Conservation (phyloP, 225 moss, liverwort and hornwort species). For the Anthoceros angustus region DNA sequence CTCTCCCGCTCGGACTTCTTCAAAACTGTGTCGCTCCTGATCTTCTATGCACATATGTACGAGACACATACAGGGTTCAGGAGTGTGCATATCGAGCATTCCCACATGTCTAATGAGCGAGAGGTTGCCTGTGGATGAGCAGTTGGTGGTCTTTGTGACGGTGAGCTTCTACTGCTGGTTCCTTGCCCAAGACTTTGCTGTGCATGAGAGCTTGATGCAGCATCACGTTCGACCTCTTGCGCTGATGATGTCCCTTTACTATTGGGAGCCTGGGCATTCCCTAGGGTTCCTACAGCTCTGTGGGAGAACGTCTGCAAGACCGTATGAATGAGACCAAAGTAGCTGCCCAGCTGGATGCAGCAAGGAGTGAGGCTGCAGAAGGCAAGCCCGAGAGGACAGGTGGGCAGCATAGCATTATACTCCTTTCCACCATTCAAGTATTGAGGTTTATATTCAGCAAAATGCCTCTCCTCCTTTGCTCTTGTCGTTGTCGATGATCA, state of each 20-base stretch:
- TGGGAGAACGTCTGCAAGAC: conserved; percentile 71
- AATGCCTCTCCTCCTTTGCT: too few relatives aligned
- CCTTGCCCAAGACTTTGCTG: background rate
- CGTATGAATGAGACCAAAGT: conserved; percentile 54
- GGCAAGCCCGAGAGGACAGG: conserved; percentile 45
- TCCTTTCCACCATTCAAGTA: background rate
- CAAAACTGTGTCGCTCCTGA: too few relatives aligned
- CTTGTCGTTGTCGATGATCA: too few relatives aligned
- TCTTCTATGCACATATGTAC: too few relatives aligned
- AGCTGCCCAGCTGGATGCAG: conserved; percentile 32
- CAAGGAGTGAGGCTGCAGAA: conserved; percentile 33
- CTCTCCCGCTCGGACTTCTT: background rate
- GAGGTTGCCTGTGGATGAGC: conserved; percentile 9
- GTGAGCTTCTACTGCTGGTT: conserved; percentile 6
- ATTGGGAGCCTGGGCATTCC: background rate
- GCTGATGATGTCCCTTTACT: background rate
- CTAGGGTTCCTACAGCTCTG: conserved; percentile 27
- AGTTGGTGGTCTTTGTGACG: background rate
- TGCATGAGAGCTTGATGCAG: background rate
- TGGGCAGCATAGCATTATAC: background rate
- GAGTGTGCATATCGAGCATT: conserved; percentile 63
- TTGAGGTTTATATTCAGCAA: background rate
- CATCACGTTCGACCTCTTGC: background rate
- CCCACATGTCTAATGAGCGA: conserved; percentile 10
- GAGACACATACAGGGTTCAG: conserved; percentile 35